Evolutionary conservation across 2,329 filamentous ascomycete genomes (phyloP).

Genomic region (Fusarium albosuccineum): DNA sequence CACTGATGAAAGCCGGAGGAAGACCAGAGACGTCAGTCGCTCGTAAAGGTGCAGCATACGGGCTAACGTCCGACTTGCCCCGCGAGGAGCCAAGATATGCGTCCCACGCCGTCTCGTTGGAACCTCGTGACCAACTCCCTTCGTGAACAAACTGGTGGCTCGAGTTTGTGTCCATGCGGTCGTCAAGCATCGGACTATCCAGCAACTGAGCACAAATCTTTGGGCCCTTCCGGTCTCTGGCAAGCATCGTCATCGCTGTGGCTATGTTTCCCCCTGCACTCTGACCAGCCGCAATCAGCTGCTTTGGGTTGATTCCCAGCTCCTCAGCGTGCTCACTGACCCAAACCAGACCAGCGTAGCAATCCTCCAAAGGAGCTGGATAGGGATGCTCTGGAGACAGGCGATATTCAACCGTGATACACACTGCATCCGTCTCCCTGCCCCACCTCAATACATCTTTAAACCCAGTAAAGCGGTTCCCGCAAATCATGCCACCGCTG

Average conservation of each 20-base stretch:
- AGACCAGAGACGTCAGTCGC: conserved; percentile 53
- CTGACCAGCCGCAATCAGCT: conserved; percentile 57
- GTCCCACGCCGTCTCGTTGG: conserved; percentile 58
- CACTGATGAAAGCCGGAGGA: conserved; percentile 59
- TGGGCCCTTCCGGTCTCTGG: conserved; percentile 50
- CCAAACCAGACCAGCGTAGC: conserved; percentile 51
- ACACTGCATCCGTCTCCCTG: conserved; percentile 31
- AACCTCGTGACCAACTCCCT: conserved; percentile 52
- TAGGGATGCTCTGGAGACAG: conserved; percentile 43
- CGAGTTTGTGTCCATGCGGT: conserved; percentile 52
- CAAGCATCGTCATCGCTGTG: conserved; percentile 54
- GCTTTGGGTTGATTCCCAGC: conserved; percentile 56
- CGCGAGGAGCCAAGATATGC: conserved; percentile 54
- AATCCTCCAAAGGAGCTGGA: conserved; percentile 42
- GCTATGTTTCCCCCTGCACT: conserved; percentile 59
- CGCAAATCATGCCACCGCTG: conserved; percentile 41
- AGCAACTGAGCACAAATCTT: conserved; percentile 57
- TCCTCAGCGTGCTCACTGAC: conserved; percentile 52
- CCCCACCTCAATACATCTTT: conserved; percentile 37
- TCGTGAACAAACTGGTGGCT: conserved; percentile 50
- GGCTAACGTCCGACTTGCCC: conserved; percentile 51
- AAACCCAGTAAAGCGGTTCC: conserved; percentile 40
- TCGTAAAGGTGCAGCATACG: conserved; percentile 54
- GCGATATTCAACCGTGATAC: conserved; percentile 46
- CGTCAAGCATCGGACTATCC: conserved; percentile 62